These are phyloP conservation scores for Aspergillus hortae DNA, from an alignment of 2,329 filamentous ascomycete species.

Conservation along the genomic window DNA sequence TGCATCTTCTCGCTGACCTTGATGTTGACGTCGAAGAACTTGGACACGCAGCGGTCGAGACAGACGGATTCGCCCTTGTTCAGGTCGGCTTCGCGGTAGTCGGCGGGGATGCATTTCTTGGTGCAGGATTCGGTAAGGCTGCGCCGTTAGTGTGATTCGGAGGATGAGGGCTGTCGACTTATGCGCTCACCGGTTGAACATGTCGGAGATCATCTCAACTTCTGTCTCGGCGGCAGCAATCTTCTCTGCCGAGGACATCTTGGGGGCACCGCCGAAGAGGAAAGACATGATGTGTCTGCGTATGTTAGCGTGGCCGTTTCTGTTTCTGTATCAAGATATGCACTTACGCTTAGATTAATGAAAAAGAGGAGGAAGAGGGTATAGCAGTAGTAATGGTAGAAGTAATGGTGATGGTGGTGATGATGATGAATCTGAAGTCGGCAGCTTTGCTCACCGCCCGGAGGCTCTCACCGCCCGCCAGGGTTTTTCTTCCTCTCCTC, in stretches of 20 bases:
- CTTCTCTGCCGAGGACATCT: constrained; percentile 94
- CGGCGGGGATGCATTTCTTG: constrained; percentile 85
- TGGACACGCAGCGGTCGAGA: constrained; percentile 92
- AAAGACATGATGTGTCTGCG: constrained; percentile 57
- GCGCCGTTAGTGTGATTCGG: not conserved
- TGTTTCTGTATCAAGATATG: no score
- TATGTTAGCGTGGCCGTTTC: not conserved
- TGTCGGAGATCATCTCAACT: constrained; percentile 95
- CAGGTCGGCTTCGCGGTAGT: constrained; percentile 93
- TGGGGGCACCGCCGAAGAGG: constrained; percentile 68
- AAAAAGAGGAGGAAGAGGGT: no score
- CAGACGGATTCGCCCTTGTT: constrained; percentile 99
- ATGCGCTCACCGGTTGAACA: constrained; percentile 82
- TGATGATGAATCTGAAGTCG: constrained; percentile 9
- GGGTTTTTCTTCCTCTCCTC: constrained; percentile 8
- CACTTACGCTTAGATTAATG: no score
- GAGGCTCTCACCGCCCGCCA: constrained; percentile 18
- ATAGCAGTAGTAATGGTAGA: no score
- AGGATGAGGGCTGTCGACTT: not conserved
- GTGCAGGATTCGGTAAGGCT: constrained; percentile 87
- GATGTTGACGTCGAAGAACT: constrained; percentile 98
- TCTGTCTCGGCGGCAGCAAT: constrained; percentile 94
- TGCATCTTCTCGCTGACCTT: constrained; percentile 98
- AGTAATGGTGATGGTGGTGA: not conserved
- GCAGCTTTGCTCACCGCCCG: constrained; percentile 23